Percentiles rank a stretch among this genome's conserved stretches.
These are phyloP conservation scores for Pyrus communis DNA, from an alignment of 306 rosid species.

Conservation along the genomic window DNA sequence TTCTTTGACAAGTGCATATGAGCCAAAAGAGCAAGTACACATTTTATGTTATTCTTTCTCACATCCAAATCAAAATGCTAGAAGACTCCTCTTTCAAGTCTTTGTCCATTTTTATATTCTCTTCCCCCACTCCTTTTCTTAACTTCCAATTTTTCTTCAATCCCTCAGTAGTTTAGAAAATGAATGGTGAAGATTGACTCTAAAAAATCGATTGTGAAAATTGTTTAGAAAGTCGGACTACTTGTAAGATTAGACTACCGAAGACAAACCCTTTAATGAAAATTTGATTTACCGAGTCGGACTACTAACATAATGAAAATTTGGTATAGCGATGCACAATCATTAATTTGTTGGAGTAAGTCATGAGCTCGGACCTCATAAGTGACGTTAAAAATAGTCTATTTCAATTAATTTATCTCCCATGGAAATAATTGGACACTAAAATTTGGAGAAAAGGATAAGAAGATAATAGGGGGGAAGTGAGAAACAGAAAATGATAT, in stretches of 20 bases:
- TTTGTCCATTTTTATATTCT: not conserved
- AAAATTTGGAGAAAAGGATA: not conserved
- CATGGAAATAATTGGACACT: not conserved
- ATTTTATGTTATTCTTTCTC: not conserved
- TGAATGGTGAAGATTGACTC: accelerated
- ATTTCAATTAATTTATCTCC: not conserved
- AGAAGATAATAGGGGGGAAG: not conserved
- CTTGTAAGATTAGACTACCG: not conserved
- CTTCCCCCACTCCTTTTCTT: not conserved
- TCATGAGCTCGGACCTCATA: not conserved
- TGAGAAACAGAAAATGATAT: not conserved
- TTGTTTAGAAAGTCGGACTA: too few relatives aligned
- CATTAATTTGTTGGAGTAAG: too few relatives aligned
- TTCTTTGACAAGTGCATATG: not conserved
- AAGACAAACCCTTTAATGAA: not conserved
- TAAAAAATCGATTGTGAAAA: too few relatives aligned
- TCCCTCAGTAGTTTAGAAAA: not conserved
- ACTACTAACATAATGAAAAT: too few relatives aligned
- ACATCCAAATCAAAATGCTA: not conserved
- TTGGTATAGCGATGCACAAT: too few relatives aligned
- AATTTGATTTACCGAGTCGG: too few relatives aligned
- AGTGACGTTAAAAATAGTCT: not conserved
- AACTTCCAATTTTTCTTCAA: not conserved
- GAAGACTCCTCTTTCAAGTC: not conserved
- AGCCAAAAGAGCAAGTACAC: not conserved